Base-by-base conservation (phyloP, 2,329 filamentous ascomycete genomes). In the Cyphellophora attinorum region DNA sequence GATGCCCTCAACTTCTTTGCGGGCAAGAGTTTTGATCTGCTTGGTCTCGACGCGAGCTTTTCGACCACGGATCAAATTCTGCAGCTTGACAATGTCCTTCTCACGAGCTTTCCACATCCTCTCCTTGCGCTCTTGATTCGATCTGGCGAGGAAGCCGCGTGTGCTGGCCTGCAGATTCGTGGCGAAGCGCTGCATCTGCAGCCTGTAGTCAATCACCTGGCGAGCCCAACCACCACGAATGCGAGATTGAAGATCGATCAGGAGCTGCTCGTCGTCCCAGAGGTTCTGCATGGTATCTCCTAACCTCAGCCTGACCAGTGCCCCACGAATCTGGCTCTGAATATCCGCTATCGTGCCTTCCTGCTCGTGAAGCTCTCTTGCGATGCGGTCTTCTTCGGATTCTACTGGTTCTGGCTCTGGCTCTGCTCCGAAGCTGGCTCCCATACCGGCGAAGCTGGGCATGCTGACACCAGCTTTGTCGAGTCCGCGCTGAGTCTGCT, bases 361-460 rank as follows among this genome's bases (percentile, higher is more conserved):
- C 39, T 85, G 80, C 49, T 93, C 86, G 11, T 67, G 71, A 3
- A 98, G 61, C 54, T 94, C 85, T 35, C 86, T 72, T 31, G 88
- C 76, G 36, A 91, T 80, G 28, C 86, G 72, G 50, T 96, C 86
- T 51, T 96, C 84, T 49, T 96, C 89, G 0, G 84, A 86, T 53
- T 96, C 91, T 3, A 76, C 67, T 2, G 77, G 77, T 46, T 79
- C 74, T 0, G 72, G 71, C 53, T 82, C 77, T 1, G 81, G 82
- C 51, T 93, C 85, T 5, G 89, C 81, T 23, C 85, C 86, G 66
- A 98, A 95, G 53, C 91, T 89, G 44, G 86, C 89, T 33, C 88
- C 81, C 83, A 98, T 96, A 40, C 88, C 93, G 36, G 86, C 86
- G 64, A 98, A 98, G 64, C 85, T 94, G 25, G 91, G 91, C 86